Evolutionary conservation across 2,329 filamentous ascomycete species (phyloP), one percentile per base, ranked within the genome.

Genomic region (Diaporthe citriasiana): DNA sequence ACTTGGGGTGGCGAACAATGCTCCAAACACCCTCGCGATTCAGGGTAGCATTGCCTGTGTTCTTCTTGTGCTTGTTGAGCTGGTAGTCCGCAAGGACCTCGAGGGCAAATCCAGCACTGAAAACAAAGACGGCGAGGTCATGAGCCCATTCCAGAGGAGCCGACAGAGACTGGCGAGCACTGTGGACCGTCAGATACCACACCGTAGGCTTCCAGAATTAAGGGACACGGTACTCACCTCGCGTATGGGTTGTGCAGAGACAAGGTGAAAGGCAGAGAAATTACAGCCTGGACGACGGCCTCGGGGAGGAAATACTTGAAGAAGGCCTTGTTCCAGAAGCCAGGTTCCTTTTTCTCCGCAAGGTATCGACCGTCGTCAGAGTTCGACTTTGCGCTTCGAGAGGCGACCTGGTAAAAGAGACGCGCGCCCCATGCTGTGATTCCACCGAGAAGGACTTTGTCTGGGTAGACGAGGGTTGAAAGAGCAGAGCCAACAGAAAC

Each of bases 1-100:
- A 91, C 89, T 91, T 91, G 0, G 90, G 90, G 81, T 91, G 89
- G 65, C 90, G 82, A 35, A 91, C 89, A 42, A 91, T 85, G 77
- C 88, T 89, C 88, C 89, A 91, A 40, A 92, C 90, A 17, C 89
- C 89, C n/a, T 88, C 84, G 19, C 86, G 85, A 75, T 87, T 84
- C 40, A 91, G 82, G 50, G 82, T 82, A 3, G 71, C 72, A 45
- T 82, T 82, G 22, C 79, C 78, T 22, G 83, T 82, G 30, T 85
- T 80, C 57, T 82, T 82, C 75, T 86, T 86, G 79, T 90, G 89
- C 45, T 83, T 78, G 59, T 87, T 86, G 19, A 91, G 82, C 78
- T 91, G 89, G 63, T 83, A 83, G 77, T 92, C 90, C 15, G 89
- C 89, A 33, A 92, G 77, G 2, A 85, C 83, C 78, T 92, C 89